Evolutionary conservation across 2,329 filamentous ascomycete species (phyloP), one percentile per base, ranked within the genome.

Genomic region (Gaeumannomyces tritici): DNA sequence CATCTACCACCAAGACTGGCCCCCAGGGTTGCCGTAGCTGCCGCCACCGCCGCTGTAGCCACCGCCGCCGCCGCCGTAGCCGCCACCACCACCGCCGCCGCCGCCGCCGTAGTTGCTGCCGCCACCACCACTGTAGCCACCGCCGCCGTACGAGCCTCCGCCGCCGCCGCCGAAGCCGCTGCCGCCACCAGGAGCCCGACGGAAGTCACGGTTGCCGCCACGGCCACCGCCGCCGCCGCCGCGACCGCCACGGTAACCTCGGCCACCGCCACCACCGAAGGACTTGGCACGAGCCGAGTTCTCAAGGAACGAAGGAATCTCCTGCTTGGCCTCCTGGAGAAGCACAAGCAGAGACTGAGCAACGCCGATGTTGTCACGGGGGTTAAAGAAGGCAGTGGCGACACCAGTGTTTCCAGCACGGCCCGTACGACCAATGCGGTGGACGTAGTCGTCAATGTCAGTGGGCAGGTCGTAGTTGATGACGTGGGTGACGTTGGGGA

Each of bases 391-490:
- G 63, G 95, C 95, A 70, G 95, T 99, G 7, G 95, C 91, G 69
- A 96, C 88, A 89, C 95, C 95, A 71, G 93, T 98, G 83, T 99
- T 99, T 77, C 95, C 95, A 68, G 95, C 95, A 91, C 95, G 95
- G 74, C 95, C 95, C 67, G 95, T 99, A 93, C 95, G 95, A 88
- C 95, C 95, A 72, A 99, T 99, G 76, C 95, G 91, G 79, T 98
- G 93, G 63, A 98, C 93, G 69, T 98, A 98, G 79, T 97, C 93
- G 72, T 98, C 93, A 72, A 97, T 96, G 73, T 97, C 93, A 62
- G 93, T 97, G 60, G 93, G 68, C 24, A 69, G 85, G 76, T 99
- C 95, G 77, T 99, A 99, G 83, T 99, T 99, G 83, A 99, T 87
- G 59, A 99, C 95, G 78, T 99, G 95, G 56, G 87, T 93, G 65